Percentiles rank a stretch among this genome's conserved stretches.
Evolutionary conservation across 768 basidiomycete genomes (phyloP).

Genomic region (Mycena amicta): DNA sequence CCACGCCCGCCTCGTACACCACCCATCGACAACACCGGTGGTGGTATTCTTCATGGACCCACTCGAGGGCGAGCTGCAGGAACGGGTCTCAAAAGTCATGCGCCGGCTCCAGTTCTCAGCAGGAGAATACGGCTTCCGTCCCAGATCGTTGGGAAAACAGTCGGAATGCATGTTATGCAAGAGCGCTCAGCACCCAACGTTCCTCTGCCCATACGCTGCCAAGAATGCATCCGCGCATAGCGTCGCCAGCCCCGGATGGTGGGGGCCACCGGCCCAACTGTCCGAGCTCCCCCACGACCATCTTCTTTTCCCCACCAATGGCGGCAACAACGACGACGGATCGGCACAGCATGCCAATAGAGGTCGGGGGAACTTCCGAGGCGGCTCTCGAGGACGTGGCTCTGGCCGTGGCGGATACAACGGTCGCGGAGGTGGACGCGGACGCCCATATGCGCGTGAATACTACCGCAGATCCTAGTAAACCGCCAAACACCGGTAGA

Average conservation of each 20-base stretch:
- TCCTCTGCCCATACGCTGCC: neutral
- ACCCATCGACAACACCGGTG: neutral
- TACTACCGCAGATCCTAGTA: too few relatives aligned
- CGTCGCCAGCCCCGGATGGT: too few relatives aligned
- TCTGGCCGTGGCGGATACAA: too few relatives aligned
- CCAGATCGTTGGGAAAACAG: neutral
- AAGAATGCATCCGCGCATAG: neutral
- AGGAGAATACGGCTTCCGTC: neutral
- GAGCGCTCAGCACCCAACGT: conserved; percentile 4
- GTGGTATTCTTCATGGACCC: conserved; percentile 3
- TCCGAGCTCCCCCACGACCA: conserved; percentile 1
- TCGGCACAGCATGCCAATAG: too few relatives aligned
- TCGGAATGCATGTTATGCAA: conserved; percentile 2
- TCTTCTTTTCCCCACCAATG: neutral
- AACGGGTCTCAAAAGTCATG: neutral
- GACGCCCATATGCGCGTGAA: too few relatives aligned
- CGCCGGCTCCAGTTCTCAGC: neutral
- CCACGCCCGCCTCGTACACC: neutral
- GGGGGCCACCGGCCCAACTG: conserved; percentile 7
- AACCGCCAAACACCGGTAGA: too few relatives aligned
- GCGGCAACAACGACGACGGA: neutral
- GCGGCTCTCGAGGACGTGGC: too few relatives aligned
- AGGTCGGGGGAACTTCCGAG: too few relatives aligned
- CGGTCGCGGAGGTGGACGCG: too few relatives aligned
- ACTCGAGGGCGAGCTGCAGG: neutral